Conservation (phyloP, 73 alveolate species). For the Effrenium voratum region DNA sequence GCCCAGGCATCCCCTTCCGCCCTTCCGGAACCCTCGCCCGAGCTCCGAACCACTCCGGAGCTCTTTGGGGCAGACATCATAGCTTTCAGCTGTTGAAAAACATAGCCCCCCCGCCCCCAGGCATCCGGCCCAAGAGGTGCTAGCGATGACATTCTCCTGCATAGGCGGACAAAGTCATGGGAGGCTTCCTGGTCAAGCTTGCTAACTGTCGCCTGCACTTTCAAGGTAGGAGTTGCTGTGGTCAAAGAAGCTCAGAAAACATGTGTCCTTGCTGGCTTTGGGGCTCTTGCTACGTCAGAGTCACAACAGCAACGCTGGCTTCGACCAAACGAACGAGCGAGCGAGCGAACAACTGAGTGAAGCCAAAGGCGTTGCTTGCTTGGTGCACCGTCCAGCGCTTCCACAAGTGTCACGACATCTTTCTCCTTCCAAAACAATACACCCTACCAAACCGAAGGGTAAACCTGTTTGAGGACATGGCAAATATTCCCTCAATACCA, state of each 20-base stretch:
- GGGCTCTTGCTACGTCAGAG: neutral
- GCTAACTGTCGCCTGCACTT: neutral
- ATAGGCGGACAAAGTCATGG: neutral
- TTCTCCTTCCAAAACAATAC: too few relatives aligned
- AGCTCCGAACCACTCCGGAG: neutral
- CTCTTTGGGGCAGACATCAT: neutral
- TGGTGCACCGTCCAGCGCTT: too few relatives aligned
- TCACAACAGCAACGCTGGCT: neutral
- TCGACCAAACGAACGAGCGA: neutral
- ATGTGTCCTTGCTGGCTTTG: neutral
- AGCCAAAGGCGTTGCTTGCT: too few relatives aligned
- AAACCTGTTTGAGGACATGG: too few relatives aligned
- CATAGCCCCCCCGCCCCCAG: too few relatives aligned
- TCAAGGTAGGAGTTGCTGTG: neutral
- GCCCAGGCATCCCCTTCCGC: neutral
- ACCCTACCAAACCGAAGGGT: too few relatives aligned
- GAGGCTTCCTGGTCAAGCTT: neutral
- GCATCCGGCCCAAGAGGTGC: conserved; percentile 86
- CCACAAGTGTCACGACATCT: too few relatives aligned
- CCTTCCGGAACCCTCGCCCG: neutral
- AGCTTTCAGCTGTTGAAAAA: too few relatives aligned
- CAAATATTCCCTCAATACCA: too few relatives aligned
- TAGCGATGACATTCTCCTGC: conserved; percentile 85
- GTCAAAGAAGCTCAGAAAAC: neutral
- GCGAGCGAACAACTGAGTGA: too few relatives aligned